phyloP scores from a whole-genome alignment of 805 yeast species.

The Candida ulmi region DNA sequence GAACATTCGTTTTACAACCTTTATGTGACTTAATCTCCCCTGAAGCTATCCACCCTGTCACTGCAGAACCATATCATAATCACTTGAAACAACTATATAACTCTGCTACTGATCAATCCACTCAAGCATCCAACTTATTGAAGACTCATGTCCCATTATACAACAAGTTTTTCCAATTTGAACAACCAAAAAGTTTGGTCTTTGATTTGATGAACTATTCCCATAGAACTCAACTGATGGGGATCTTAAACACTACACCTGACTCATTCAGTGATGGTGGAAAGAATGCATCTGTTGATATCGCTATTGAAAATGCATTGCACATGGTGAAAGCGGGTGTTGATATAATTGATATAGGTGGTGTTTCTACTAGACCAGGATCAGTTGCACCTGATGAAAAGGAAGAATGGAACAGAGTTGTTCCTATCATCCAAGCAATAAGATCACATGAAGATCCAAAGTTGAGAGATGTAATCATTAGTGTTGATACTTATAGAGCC shows the following conservation, averaged over 20 bases:
- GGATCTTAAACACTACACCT: constrained; percentile 83
- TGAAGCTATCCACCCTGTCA: constrained; percentile 69
- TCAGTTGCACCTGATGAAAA: constrained; percentile 52
- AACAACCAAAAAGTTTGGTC: constrained; percentile 24
- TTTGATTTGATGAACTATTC: constrained; percentile 41
- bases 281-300: constrained; percentile 29
- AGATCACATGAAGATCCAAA: constrained; percentile 35
- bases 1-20: constrained; percentile 88
- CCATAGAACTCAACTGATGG: constrained; percentile 71
- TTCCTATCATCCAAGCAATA: constrained; percentile 63
- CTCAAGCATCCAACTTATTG: constrained; percentile 48
- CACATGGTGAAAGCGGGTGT: constrained; percentile 55
- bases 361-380: constrained; percentile 90
- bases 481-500: constrained; percentile 86
- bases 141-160: constrained; percentile 44
- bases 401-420: constrained; percentile 67
- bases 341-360: constrained; percentile 86
- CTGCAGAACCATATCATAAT: constrained; percentile 71
- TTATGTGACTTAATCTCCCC: constrained; percentile 75
- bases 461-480: constrained; percentile 45
- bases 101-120: constrained; percentile 20
- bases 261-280: constrained; percentile 97
- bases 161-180: constrained; percentile 16
- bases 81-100: constrained; percentile 56
- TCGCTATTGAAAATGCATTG: constrained; percentile 40